Evolutionary conservation across 2,329 filamentous ascomycete genomes (phyloP), one percentile per base, ranked within the genome.

Genomic region (Trichoderma afroharzianum): DNA sequence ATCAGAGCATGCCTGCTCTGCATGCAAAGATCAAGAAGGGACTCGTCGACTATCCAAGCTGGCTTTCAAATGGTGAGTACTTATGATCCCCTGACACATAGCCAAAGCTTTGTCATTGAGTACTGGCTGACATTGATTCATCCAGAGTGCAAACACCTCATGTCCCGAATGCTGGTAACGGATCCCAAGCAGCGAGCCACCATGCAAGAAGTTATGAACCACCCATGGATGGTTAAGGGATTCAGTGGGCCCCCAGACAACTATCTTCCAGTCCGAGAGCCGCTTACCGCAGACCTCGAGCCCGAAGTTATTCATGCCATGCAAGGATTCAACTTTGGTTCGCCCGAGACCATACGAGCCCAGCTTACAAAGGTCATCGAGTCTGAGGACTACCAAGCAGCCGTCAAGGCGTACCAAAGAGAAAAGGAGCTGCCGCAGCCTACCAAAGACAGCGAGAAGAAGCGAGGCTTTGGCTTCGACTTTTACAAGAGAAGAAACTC

Each of bases 11-110:
- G 94, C 96, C 95, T 43, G 95, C 97, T 74, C 85, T 99, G 63
- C 96, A 99, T 82, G 95, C 95, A 72, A 99, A 99, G 84, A 99
- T 99, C 82, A 99, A 99, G 85, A 97, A 97, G 80, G 96, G 96
- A 43, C 83, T 93, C 64, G 96, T 98, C 21, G 96, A 99, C 80
- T 99, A 98, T 81, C 96, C 96, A 3, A 93, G 91, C 72, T 98
- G 96, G 90, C 85, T 99, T 50, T 95, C 94, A 71, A 90, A 90
- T 77, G 95, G 95, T 97, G 87, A 80, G 91, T 30, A 21, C n/a
- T 14, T 28, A 32, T 24, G n/a, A 14, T 30, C 53, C 39, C 47
- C n/a, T 11, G 28, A 15, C 28, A 55, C 53, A 14, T 9, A 11
- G 8, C 14, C 18, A 30, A 50, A 21, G 43, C 43, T 21, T 15